Conservation (phyloP, 1,284 basidiomycete genomes). For the Leccinum laetum region DNA sequence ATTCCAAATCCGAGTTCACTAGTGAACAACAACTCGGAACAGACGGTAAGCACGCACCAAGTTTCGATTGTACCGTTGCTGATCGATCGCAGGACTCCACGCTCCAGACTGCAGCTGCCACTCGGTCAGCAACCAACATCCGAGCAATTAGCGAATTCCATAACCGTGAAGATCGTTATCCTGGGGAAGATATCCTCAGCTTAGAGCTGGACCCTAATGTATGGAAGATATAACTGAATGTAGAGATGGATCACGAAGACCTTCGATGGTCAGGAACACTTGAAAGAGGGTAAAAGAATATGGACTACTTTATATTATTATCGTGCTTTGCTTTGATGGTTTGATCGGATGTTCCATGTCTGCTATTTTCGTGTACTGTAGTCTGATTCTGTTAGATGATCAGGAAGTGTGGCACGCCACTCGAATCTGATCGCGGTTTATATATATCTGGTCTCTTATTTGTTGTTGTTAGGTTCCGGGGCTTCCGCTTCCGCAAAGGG, state of each 20-base stretch:
- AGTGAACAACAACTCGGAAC: background rate
- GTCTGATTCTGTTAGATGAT: background rate
- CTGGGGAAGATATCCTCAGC: conserved; percentile 17
- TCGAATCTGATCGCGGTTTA: background rate
- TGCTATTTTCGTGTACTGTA: conserved; percentile 1
- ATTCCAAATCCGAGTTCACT: conserved; percentile 9
- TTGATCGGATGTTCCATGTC: background rate
- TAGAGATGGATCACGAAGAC: background rate
- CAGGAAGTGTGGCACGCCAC: background rate
- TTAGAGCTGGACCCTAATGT: conserved; percentile 8
- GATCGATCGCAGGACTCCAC: conserved; percentile 10
- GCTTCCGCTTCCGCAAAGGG: background rate
- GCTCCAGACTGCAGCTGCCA: conserved; percentile 5
- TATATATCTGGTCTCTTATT: conserved; percentile 15
- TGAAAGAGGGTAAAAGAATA: background rate
- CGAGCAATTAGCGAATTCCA: conserved; percentile 17
- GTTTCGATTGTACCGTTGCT: background rate
- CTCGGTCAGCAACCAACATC: background rate
- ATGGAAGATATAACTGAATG: background rate
- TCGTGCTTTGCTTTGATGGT: background rate
- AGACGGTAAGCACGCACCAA: conserved; percentile 8
- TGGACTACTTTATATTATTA: background rate
- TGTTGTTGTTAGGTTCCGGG: conserved; percentile 19
- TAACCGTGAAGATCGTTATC: conserved; percentile 2
- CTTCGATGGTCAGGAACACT: background rate